Evolutionary conservation across 2,329 filamentous ascomycete species (phyloP).

Genomic region (Penicillium janthinellum): DNA sequence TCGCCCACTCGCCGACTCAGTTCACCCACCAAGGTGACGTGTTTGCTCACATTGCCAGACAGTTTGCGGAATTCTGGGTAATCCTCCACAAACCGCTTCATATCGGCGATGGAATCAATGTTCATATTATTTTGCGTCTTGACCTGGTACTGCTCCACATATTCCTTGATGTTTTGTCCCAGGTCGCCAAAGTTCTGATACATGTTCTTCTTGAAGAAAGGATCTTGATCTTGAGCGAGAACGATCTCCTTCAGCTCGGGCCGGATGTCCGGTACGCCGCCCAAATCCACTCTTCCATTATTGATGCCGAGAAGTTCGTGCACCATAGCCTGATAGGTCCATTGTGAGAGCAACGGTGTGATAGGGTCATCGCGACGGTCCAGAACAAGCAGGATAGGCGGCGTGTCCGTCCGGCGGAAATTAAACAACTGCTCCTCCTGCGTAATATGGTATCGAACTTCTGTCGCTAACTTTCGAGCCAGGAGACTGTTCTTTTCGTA

Average conservation of each 20-base stretch:
- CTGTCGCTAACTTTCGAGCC: conserved; percentile 88
- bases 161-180: conserved; percentile 96
- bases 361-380: conserved; percentile 93
- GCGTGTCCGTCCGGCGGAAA: conserved; percentile 91
- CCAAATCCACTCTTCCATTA: conserved; percentile 90
- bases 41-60: conserved; percentile 97
- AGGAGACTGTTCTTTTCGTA: conserved; percentile 89
- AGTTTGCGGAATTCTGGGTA: conserved; percentile 97
- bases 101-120: conserved; percentile 94
- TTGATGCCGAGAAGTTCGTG: conserved; percentile 92
- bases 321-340: conserved; percentile 99
- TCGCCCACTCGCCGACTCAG: conserved; percentile 83
- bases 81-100: conserved; percentile 99
- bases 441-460: conserved; percentile 88
- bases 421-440: conserved; percentile 97
- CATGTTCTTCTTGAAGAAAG: conserved; percentile 99
- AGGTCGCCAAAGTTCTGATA: conserved; percentile 96
- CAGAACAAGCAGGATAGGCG: conserved; percentile 85
- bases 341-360: conserved; percentile 91
- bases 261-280: conserved; percentile 77
- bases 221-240: conserved; percentile 92
- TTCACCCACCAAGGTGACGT: conserved; percentile 93
- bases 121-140: conserved; percentile 97
- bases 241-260: conserved; percentile 93
- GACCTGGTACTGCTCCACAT: conserved; percentile 96